phyloP scores from a whole-genome alignment of 441 rosid genomes.

The Dalechampia spathulata region DNA sequence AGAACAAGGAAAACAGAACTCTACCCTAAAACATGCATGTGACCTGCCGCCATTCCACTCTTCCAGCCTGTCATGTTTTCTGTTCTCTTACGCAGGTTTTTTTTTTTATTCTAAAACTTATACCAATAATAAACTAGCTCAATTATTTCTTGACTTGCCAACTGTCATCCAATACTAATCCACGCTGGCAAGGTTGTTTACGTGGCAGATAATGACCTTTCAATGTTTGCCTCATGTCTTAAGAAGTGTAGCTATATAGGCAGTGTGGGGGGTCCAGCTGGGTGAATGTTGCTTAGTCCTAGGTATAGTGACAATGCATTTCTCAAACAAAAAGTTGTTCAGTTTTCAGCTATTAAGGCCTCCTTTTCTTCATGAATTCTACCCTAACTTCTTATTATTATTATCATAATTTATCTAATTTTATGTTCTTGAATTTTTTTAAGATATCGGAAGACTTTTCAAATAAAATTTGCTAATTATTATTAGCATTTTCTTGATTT shows the following conservation, averaged over 20 bases:
- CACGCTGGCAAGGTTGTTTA: slow-evolving; percentile 21
- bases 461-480: too few species aligned
- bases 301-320: background rate
- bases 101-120: too few species aligned
- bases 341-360: too few species aligned
- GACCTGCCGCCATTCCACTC: slow-evolving; percentile 15
- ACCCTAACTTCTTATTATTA: too few species aligned
- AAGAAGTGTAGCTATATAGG: background rate
- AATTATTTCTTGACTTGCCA: slow-evolving; percentile 17
- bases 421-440: too few species aligned
- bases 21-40: slow-evolving; percentile 26
- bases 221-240: slow-evolving; percentile 15
- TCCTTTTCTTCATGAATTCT: too few species aligned
- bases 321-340: too few species aligned
- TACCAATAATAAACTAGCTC: background rate
- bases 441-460: too few species aligned
- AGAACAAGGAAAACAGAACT: too few species aligned
- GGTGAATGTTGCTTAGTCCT: background rate
- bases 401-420: too few species aligned
- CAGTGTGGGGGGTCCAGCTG: slow-evolving; percentile 1
- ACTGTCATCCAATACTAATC: slow-evolving; percentile 23
- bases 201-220: slow-evolving; percentile 13
- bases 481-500: too few species aligned
- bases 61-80: slow-evolving; percentile 4
- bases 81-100: too few species aligned